Conservation (phyloP, 148 eudicot species). For the Rhododendron henanense region DNA sequence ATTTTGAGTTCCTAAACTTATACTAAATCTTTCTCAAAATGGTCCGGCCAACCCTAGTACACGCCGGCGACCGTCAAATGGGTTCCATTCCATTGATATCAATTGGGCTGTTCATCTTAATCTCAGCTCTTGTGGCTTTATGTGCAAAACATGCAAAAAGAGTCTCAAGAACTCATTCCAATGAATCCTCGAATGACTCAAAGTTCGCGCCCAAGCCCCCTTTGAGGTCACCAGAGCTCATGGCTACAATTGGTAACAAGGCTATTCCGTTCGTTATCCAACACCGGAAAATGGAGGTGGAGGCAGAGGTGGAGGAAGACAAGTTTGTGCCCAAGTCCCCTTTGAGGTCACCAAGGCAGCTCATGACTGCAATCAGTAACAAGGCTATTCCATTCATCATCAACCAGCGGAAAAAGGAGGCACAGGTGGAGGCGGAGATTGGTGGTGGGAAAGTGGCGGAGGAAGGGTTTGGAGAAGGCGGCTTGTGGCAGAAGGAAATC, state of each 20-base stretch:
- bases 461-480: slow-evolving; percentile 49
- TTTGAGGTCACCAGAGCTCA: slow-evolving; percentile 34
- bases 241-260: slow-evolving; percentile 35
- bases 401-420: not conserved
- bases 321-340: slow-evolving; percentile 24
- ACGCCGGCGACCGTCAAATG: not conserved
- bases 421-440: not conserved
- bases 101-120: not conserved
- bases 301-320: not conserved
- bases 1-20: not conserved
- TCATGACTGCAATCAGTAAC: slow-evolving; percentile 36
- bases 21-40: not conserved
- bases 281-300: slow-evolving; percentile 5
- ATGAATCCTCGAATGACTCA: not conserved
- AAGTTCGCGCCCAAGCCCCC: slow-evolving; percentile 22
- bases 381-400: slow-evolving; percentile 14
- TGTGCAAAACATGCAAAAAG: slow-evolving; percentile 2
- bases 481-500: slow-evolving; percentile 74
- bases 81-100: not conserved
- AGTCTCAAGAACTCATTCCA: slow-evolving; percentile 4
- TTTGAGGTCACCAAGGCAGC: slow-evolving; percentile 35
- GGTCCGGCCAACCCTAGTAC: not conserved
- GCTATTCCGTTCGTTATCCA: slow-evolving; percentile 2
- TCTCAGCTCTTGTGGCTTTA: slow-evolving; percentile 2
- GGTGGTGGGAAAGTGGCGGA: not conserved